These are phyloP conservation scores for Thraustochytrium sp. DNA, from an alignment of 352 stramenopile genomes.

Conservation along the genomic window DNA sequence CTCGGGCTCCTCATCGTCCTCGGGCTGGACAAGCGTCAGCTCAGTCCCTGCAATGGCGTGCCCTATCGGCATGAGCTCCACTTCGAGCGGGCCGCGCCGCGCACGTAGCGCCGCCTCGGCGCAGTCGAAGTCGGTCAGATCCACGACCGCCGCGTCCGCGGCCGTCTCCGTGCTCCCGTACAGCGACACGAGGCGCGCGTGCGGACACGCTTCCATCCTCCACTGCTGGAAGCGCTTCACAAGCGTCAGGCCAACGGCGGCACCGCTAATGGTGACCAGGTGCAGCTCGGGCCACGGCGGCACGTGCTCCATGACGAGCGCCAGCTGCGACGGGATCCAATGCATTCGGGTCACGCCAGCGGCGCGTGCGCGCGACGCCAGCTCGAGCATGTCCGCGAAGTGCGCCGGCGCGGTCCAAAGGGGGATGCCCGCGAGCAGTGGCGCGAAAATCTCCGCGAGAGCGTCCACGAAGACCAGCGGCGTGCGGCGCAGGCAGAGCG, in stretches of 20 bases:
- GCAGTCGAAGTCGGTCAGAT: conserved; percentile 20
- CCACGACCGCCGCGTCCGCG: conserved; percentile 22
- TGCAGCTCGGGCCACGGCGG: neutral
- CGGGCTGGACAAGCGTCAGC: neutral
- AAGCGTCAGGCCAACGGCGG: conserved; percentile 46
- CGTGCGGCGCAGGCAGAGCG: conserved; percentile 48
- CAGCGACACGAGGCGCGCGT: conserved; percentile 50
- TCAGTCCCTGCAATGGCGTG: neutral
- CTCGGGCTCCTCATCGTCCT: neutral
- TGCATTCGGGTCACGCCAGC: conserved; percentile 49
- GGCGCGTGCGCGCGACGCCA: conserved; percentile 15
- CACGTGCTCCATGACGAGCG: conserved; percentile 42
- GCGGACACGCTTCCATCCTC: neutral
- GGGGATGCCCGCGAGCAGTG: conserved; percentile 49
- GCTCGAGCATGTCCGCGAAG: conserved; percentile 29
- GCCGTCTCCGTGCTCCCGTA: conserved; percentile 55
- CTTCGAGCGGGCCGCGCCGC: neutral
- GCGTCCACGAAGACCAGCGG: conserved; percentile 54
- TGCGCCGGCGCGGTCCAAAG: conserved; percentile 41
- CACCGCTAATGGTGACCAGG: conserved; percentile 48
- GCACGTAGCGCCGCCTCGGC: neutral
- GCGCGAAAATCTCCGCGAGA: conserved; percentile 51
- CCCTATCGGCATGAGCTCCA: conserved; percentile 39
- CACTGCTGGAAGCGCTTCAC: conserved; percentile 41
- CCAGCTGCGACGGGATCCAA: conserved; percentile 51